A percentile compares a stretch with the other conserved stretches of the same genome.
These are phyloP conservation scores for Pythium rhizo-oryzae DNA, from an alignment of 352 stramenopile species.

Conservation along the genomic window DNA sequence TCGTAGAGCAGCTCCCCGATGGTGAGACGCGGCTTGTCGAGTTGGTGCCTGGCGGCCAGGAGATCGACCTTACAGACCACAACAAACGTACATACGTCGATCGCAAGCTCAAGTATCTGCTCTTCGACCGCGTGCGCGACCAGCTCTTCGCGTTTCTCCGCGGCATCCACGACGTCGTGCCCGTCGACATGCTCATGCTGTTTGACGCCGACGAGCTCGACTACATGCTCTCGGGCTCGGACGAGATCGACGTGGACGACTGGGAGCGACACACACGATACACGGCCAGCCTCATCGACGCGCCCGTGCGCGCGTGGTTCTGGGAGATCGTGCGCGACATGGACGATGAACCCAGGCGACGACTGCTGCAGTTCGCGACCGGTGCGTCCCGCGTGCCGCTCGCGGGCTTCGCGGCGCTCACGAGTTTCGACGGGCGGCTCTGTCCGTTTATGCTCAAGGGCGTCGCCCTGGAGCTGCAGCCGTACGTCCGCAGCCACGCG, in stretches of 20 bases:
- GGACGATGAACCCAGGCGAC: constrained; percentile 70
- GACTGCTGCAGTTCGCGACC: constrained; percentile 82
- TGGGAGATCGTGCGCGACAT: constrained; percentile 78
- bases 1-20: constrained; percentile 36
- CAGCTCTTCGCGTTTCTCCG: constrained; percentile 77
- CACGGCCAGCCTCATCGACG: constrained; percentile 87
- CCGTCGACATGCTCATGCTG: constrained; percentile 90
- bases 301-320: constrained; percentile 80
- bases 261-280: constrained; percentile 91
- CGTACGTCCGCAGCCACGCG: constrained; percentile 66
- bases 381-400: constrained; percentile 78
- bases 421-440: constrained; percentile 79
- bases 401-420: constrained; percentile 69
- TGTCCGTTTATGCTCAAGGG: constrained; percentile 70
- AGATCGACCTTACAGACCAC: constrained; percentile 91
- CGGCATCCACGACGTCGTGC: constrained; percentile 96
- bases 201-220: constrained; percentile 99
- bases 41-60: constrained; percentile 30
- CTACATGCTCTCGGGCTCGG: constrained; percentile 95
- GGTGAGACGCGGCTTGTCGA: constrained; percentile 44
- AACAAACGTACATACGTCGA: constrained; percentile 95
- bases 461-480: constrained; percentile 4
- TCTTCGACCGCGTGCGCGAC: constrained; percentile 57
- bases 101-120: constrained; percentile 59
- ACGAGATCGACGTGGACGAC: constrained; percentile 96